Evolutionary conservation across 495 filamentous ascomycete genomes (phyloP), one percentile per base, ranked within the genome.

Genomic region (Aspergillus diversus): DNA sequence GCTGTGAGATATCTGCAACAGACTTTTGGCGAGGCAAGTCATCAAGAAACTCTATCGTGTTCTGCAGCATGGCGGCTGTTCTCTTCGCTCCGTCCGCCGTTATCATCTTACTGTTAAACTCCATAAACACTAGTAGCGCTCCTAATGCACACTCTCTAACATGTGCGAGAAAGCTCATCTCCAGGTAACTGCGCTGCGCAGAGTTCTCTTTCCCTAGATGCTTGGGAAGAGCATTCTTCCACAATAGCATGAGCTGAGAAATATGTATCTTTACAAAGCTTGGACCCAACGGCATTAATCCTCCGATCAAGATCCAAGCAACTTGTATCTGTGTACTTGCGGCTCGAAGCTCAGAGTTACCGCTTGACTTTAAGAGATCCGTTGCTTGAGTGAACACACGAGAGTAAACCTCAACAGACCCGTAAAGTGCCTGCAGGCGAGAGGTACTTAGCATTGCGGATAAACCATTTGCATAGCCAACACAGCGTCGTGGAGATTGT

Each of bases 261-360:
- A 99, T 83, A 78, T 98, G 95, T 46, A 97, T 98, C 76, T 99
- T 99, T 75, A 98, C 94, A 72, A 99, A 99, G 71, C 96, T 97
- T 5, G 96, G 96, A 0, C 95, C 95, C 3, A 98, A 81, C 7
- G 93, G 91, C 96, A 98, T 98, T 31, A 99, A 77, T 0, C 95
- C 95, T 37, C 95, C 95, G 59, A 99, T 96, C 56, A 99, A 75
- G 48, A 96, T 96, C 95, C 95, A 99, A 17, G 95, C 94, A 5
- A 98, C 93, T 67, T 99, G 95, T 39, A 99, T 92, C 70, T 99
- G 95, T 15, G 92, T 96, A 67, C 90, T 90, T 16, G 94, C 94
- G 51, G 94, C 88, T 49, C 96, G 89, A 57, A 99, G 82, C 66
- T 99, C 94, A 11, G 91, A 93, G 67, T 89, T 91, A 34, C 92